Evolutionary conservation across 2,329 filamentous ascomycete genomes (phyloP), one percentile per base, ranked within the genome.

Genomic region (Trichoderma simmonsii): DNA sequence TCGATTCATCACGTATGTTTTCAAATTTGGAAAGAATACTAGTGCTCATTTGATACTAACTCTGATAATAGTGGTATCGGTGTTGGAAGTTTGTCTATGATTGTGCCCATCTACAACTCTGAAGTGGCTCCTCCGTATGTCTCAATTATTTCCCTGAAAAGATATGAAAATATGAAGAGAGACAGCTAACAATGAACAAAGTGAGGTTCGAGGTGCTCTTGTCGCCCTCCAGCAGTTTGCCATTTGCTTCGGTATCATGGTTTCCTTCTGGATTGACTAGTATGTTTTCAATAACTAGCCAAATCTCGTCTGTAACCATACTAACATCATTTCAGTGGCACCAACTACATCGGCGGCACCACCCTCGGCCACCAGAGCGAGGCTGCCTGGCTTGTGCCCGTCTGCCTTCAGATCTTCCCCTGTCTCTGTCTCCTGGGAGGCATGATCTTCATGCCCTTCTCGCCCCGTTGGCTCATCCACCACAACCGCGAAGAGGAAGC

Each of bases 361-460:
- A 62, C 68, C 0, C 72, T 80, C 76, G 83, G 80, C 1, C 18
- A 70, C 7, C 90, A 95, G 80, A 85, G 85, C 14, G 86, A 93
- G 75, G 89, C 89, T 0, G 90, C 93, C 0, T 96, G 93, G 93
- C 85, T 93, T 0, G 82, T 93, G 0, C 93, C 93, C 0, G 88
- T 93, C 65, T 90, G 88, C 75, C 84, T 95, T 0, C 93, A 95
- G 76, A 84, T 94, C 4, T 84, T 86, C 0, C 92, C 92, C 0
- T 92, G 91, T 0, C 75, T 90, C 2, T 75, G 93, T 4, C 86
- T 95, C 1, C 88, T 91, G 32, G 76, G 86, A 12, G 92, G 92
- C 48, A 94, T 94, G 87, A 77, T 92, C 12, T 93, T 93, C 82
- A 93, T 95, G 91, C 93, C 92, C 0, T 94, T 92, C 81, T 92